Percentiles rank a stretch among this genome's conserved stretches.
phyloP scores from a whole-genome alignment of 176 grass and related monocot genomes.

The Eragrostis curvula region DNA sequence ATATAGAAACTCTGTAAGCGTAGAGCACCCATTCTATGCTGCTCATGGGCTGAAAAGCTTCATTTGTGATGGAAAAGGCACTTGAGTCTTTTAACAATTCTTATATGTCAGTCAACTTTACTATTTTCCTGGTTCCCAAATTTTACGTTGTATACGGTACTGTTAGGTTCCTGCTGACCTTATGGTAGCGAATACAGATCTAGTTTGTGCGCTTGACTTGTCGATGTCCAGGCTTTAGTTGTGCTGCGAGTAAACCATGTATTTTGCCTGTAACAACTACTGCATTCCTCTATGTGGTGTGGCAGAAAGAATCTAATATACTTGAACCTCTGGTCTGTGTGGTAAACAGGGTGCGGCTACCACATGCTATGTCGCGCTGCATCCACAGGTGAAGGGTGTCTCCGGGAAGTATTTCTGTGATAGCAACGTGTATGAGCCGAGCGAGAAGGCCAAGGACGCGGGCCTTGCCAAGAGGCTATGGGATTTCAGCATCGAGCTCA shows the following conservation, averaged over 20 bases:
- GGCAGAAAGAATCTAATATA: neutral
- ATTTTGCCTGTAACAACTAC: neutral
- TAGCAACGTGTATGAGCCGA: conserved; percentile 71
- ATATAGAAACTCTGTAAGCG: no score
- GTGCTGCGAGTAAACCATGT: neutral
- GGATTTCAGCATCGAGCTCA: conserved; percentile 79
- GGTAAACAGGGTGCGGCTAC: conserved; percentile 79
- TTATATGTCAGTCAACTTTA: neutral
- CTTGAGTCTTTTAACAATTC: neutral
- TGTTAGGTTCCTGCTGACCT: no score
- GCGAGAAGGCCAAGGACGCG: conserved; percentile 64
- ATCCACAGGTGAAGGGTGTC: conserved; percentile 67
- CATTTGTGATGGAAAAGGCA: neutral
- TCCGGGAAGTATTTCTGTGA: conserved; percentile 70
- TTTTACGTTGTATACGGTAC: no score
- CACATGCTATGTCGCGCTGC: conserved; percentile 79
- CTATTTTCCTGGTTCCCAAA: neutral
- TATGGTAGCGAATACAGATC: no score
- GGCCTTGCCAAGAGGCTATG: conserved; percentile 76
- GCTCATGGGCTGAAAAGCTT: neutral
- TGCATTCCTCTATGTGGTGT: neutral
- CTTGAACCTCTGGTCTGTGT: conserved; percentile 10
- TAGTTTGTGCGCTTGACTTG: neutral
- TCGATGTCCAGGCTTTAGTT: neutral
- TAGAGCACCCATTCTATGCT: neutral